Base-by-base conservation (phyloP, 768 basidiomycete genomes). In the Auricularia auricula-judae region DNA sequence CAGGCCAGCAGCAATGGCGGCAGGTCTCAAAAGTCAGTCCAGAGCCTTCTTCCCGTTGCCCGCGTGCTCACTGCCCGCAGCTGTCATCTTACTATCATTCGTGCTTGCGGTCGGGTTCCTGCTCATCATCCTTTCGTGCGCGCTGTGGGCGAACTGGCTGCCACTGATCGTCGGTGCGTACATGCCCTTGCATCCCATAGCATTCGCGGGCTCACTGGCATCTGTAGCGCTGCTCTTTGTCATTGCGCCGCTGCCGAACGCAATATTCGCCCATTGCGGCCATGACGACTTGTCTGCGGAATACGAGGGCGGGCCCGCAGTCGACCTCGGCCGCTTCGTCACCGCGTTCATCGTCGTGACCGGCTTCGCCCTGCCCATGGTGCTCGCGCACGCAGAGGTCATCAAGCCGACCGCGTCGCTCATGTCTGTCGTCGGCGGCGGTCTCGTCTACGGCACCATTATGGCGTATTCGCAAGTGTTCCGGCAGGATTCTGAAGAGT, bases 51-150 rank as follows among this genome's bases (percentile, higher is more conserved):
- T 23, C 18, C 18, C 8, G 8, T 14, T n/a, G 63, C 63, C 8
- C 21, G 36, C 14, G 53, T 59, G 36, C 64, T 61, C 23, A 65
- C 11, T 44, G 36, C 1, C 14, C 67, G 60, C 72, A 98, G 95
- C 93, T 72, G 94, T 98, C 68, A 94, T 98, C 70, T 81, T 98
- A 63, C 86, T 99, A 58, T 95, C 97, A 1, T 98, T 99, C 77
- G 92, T 98, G 63, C 87, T 99, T 61, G 97, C 97, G 4, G 83
- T 96, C 16, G 97, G 97, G n/a, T 99, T 99, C 79, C 78, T 99
- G 65, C 84, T 98, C 72, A 91, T 98, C 72, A 99, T 99, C 74
- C 86, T 99, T 29, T 93, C 93, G 1, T 98, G 97, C 73, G 97
- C 97, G 5, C 79, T 98, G 36, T 98, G 89, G 88, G 78, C 85